Evolutionary conservation across 2,329 filamentous ascomycete species (phyloP), one percentile per base, ranked within the genome.

Genomic region (Dendryphion nanum): DNA sequence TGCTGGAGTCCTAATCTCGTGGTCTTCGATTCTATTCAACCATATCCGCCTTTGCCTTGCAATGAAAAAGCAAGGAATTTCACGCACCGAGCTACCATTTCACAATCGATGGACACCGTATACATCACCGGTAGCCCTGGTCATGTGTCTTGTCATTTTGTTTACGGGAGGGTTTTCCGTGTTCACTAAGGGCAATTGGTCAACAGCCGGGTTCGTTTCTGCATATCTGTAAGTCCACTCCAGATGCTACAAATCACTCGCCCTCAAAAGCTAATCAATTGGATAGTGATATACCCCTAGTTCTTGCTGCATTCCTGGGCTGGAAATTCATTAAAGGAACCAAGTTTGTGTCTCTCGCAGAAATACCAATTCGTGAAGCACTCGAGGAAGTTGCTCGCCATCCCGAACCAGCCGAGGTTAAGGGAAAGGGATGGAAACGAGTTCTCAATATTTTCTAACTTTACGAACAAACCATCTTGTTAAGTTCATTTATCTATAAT

Each of bases 321-420:
- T 86, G 82, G 77, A 87, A 87, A 57, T 65, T 81, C 34, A 65
- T 75, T 52, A 83, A 83, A 52, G 73, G 77, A 48, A 85, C 83
- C 0, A 76, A 75, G 23, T 55, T 67, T 18, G 61, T 71, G 6
- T 31, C 47, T 6, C 23, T 57, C 6, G 28, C 42, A 1, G 50
- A 56, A 3, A 44, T 58, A 15, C 55, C 55, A 1, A 46, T 58
- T 17, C 38, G 51, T 1, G 51, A 52, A 16, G 55, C 53, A 10
- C 37, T 58, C 3, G 47, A 53, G 5, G n/a, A n/a, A n/a, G n/a
- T n/a, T n/a, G n/a, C n/a, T n/a, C n/a, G n/a, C n/a, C n/a, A n/a
- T n/a, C n/a, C n/a, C n/a, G n/a, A n/a, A n/a, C n/a, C n/a, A n/a
- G n/a, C n/a, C n/a, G n/a, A n/a, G n/a, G n/a, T n/a, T n/a, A n/a